Percentiles rank a stretch among this genome's conserved stretches.
Conservation (phyloP, 768 basidiomycete genomes). For the Russula ochroleuca region DNA sequence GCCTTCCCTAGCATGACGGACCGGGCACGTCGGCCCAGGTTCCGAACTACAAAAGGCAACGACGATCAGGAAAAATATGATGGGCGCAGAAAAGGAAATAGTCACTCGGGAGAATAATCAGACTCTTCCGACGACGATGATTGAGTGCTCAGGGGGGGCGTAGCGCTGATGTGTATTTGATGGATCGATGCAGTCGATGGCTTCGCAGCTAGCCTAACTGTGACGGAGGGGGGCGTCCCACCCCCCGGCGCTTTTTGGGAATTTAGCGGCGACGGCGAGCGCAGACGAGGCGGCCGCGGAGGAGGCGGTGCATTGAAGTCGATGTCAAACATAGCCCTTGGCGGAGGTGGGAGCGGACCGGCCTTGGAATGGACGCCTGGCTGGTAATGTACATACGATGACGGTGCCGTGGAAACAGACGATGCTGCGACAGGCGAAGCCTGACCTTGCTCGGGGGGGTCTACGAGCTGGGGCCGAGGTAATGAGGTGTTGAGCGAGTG, state of each 20-base stretch:
- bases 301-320: slow-evolving; percentile 46
- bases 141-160: not conserved
- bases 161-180: slow-evolving; percentile 14
- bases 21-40: slow-evolving; percentile 3
- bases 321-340: slow-evolving; percentile 48
- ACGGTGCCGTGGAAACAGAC: slow-evolving; percentile 23
- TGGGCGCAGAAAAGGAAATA: not conserved
- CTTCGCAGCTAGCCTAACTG: slow-evolving; percentile 42
- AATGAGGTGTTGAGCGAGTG: not conserved
- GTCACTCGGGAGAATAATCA: slow-evolving; percentile 14
- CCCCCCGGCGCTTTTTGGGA: slow-evolving; percentile 37
- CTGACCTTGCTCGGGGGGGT: slow-evolving; percentile 5
- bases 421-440: not conserved
- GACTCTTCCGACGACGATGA: slow-evolving; percentile 9
- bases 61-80: slow-evolving; percentile 7
- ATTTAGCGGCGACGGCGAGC: slow-evolving; percentile 44
- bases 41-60: slow-evolving; percentile 11
- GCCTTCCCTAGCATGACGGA: slow-evolving; percentile 47
- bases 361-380: slow-evolving; percentile 68
- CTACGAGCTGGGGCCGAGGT: not conserved
- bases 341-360: slow-evolving; percentile 68
- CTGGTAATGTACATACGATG: slow-evolving; percentile 55
- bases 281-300: slow-evolving; percentile 59
- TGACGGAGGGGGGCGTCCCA: slow-evolving; percentile 35
- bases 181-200: slow-evolving; percentile 21